These are phyloP conservation scores for Fusarium sublunatum DNA, from an alignment of 2,329 filamentous ascomycete genomes.

Conservation along the genomic window DNA sequence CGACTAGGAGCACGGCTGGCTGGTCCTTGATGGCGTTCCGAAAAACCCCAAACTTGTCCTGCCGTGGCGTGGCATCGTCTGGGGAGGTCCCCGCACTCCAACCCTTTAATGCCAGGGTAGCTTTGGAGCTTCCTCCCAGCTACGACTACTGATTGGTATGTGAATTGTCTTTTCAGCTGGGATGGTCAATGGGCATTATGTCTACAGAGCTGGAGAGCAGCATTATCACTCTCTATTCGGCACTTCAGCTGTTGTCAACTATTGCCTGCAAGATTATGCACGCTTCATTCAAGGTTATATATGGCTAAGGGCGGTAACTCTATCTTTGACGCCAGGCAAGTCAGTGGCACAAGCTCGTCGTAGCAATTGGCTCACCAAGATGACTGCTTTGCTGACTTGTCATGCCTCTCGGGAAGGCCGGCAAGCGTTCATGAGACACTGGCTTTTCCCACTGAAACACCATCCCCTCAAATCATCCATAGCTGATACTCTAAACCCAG, in stretches of 20 bases:
- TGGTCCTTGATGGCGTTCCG: no score
- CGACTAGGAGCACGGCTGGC: no score
- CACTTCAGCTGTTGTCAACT: not conserved
- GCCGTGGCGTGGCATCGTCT: no score
- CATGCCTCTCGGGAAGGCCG: conserved; percentile 17
- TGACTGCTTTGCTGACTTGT: not conserved
- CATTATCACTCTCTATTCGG: no score
- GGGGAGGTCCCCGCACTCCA: no score
- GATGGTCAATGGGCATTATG: no score
- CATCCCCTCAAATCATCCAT: not conserved
- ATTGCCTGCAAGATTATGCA: not conserved
- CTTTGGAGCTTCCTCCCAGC: no score
- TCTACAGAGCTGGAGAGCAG: no score
- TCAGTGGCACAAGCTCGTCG: not conserved
- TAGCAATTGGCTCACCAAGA: not conserved
- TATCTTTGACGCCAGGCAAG: not conserved
- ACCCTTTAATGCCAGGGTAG: no score
- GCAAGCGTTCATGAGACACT: conserved; percentile 7
- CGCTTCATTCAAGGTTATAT: not conserved
- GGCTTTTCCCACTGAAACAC: not conserved
- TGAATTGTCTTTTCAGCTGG: no score
- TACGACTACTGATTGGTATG: no score
- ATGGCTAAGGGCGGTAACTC: not conserved
- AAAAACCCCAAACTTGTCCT: no score
- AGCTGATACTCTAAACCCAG: not conserved